Conservation (phyloP, 2,329 filamentous ascomycete genomes). For the Dothistroma septosporum region DNA sequence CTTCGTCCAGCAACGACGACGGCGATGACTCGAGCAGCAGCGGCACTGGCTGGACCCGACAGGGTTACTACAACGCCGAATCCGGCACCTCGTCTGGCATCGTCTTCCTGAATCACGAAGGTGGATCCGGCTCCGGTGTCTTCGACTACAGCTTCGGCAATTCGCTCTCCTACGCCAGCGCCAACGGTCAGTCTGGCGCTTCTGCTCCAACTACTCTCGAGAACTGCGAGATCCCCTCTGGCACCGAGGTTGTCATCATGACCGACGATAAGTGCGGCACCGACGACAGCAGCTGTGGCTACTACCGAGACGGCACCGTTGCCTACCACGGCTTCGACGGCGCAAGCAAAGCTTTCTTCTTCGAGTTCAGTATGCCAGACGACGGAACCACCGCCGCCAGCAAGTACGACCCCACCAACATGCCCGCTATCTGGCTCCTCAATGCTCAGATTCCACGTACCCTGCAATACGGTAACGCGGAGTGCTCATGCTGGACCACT, state of each 20-base stretch:
- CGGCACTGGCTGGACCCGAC: conserved; percentile 32
- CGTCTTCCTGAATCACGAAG: conserved; percentile 57
- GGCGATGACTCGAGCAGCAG: conserved; percentile 18
- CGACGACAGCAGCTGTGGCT: conserved; percentile 38
- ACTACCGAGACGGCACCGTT: conserved; percentile 34
- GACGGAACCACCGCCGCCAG: conserved; percentile 47
- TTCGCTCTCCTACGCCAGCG: conserved; percentile 54
- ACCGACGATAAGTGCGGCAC: conserved; percentile 47
- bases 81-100: conserved; percentile 48
- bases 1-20: conserved; percentile 12
- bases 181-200: conserved; percentile 46
- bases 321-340: conserved; percentile 65
- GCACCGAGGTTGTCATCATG: conserved; percentile 51
- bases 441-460: conserved; percentile 69
- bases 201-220: conserved; percentile 48
- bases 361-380: conserved; percentile 69
- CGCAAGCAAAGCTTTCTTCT: conserved; percentile 66
- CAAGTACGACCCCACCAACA: conserved; percentile 48
- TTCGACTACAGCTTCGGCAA: conserved; percentile 54
- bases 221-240: conserved; percentile 48
- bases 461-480: conserved; percentile 59
- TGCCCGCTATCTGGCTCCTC: conserved; percentile 72
- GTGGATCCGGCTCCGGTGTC: conserved; percentile 53
- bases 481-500: conserved; percentile 67
- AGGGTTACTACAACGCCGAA: conserved; percentile 36